These are phyloP conservation scores for Pseudogymnoascus sp. DNA, from an alignment of 2,329 filamentous ascomycete species.

Conservation along the genomic window DNA sequence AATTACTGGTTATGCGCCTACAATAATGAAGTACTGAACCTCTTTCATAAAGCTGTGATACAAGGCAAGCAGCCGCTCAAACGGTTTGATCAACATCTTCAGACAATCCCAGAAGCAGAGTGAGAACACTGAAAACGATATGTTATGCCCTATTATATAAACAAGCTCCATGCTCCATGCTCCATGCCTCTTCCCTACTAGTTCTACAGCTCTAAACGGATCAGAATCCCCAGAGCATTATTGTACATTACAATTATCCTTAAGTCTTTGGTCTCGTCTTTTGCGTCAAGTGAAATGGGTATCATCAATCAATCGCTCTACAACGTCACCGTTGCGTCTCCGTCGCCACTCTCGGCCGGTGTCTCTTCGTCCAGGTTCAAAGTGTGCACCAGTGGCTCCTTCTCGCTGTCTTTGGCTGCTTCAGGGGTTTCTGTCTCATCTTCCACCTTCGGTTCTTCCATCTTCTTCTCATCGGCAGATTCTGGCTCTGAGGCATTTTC, in stretches of 20 bases:
- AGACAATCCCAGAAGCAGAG: not conserved
- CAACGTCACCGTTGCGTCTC: constrained; percentile 4
- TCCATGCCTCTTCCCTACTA: not conserved
- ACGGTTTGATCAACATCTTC: not conserved
- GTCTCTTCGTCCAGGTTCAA: constrained; percentile 1
- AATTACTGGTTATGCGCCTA: not conserved
- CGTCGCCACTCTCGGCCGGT: not conserved
- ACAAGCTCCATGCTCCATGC: not conserved
- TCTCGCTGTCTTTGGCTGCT: constrained; percentile 21
- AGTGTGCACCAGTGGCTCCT: not conserved
- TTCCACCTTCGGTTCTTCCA: constrained; percentile 16
- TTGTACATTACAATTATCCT: constrained; percentile 8
- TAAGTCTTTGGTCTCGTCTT: constrained; percentile 7
- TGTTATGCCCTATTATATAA: constrained; percentile 8
- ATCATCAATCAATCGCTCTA: constrained; percentile 7
- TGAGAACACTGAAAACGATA: not conserved
- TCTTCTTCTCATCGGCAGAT: constrained; percentile 11
- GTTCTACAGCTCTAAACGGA: constrained; percentile 6
- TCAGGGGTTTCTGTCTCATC: constrained; percentile 19
- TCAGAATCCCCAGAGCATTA: constrained; percentile 8
- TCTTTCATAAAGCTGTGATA: not conserved
- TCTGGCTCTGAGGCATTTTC: constrained; percentile 10
- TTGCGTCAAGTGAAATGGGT: constrained; percentile 8
- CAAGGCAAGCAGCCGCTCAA: not conserved
- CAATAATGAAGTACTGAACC: not conserved